Percentiles rank a stretch among this genome's conserved stretches.
Conservation (phyloP, 2,329 filamentous ascomycete species). For the Fusarium tupiense region DNA sequence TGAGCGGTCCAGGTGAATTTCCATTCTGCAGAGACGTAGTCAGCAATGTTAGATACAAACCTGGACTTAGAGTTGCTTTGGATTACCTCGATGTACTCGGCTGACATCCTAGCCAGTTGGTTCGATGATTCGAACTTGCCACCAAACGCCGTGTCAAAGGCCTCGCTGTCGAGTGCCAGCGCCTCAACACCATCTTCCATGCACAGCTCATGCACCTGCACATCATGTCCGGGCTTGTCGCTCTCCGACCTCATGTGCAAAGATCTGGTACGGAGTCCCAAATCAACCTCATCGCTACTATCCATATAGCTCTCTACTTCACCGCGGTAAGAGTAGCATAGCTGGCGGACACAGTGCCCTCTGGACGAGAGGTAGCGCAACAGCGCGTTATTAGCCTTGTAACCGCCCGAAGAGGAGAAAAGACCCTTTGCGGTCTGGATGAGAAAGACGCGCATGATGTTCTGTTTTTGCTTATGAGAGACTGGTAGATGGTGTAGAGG, state of each 20-base stretch:
- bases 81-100: neutral
- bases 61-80: rapidly evolving
- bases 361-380: neutral
- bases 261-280: rapidly evolving
- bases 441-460: neutral
- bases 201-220: neutral
- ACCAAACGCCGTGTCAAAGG: neutral
- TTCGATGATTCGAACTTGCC: neutral
- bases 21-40: neutral
- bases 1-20: neutral
- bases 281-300: rapidly evolving
- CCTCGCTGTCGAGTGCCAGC: neutral
- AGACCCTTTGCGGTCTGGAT: neutral
- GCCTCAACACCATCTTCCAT: neutral
- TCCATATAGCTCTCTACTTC: neutral
- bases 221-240: neutral
- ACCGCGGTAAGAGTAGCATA: neutral
- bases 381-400: neutral
- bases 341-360: neutral
- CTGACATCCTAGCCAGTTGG: neutral
- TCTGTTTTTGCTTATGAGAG: rapidly evolving
- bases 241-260: neutral
- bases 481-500: rapidly evolving
- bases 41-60: rapidly evolving
- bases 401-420: neutral